Percentiles rank a stretch among this genome's conserved stretches.
Conservation (phyloP, 371 early-diverging fungal genomes). For the Rhizopus stolonifer region DNA sequence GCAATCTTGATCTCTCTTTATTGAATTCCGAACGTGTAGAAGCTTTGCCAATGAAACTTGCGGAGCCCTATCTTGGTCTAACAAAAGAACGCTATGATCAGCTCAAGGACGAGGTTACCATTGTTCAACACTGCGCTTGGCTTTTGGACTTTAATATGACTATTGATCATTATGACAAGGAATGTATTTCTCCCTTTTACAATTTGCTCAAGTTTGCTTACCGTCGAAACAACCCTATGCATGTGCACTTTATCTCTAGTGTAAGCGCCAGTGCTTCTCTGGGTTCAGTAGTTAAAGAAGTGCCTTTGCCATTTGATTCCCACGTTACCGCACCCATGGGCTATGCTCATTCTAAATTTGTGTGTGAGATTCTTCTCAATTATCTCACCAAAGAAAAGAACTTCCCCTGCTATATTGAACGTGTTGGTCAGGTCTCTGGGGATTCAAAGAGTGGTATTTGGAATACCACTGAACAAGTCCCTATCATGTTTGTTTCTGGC, state of each 20-base stretch:
- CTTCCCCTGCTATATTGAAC: constrained; percentile 35
- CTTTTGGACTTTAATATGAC: constrained; percentile 35
- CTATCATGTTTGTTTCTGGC: constrained; percentile 43
- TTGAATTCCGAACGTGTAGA: constrained; percentile 2
- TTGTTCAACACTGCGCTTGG: constrained; percentile 39
- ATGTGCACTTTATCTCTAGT: constrained; percentile 39
- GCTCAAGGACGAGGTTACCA: constrained; percentile 28
- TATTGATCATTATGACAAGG: constrained; percentile 33
- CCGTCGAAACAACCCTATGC: constrained; percentile 29
- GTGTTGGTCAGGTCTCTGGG: constrained; percentile 46
- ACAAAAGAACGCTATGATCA: constrained; percentile 18
- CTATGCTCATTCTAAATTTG: constrained; percentile 44
- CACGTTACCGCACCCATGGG: constrained; percentile 39
- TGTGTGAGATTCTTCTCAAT: constrained; percentile 34
- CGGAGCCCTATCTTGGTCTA: constrained; percentile 27
- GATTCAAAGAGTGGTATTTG: constrained; percentile 40
- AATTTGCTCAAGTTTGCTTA: constrained; percentile 37
- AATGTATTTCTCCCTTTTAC: constrained; percentile 33
- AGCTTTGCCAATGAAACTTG: constrained; percentile 17
- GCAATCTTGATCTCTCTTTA: constrained; percentile 14
- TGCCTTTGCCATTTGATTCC: constrained; percentile 25
- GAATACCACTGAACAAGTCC: constrained; percentile 44
- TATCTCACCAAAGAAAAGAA: constrained; percentile 31
- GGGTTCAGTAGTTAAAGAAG: constrained; percentile 21
- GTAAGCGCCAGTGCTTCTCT: constrained; percentile 22